These are phyloP conservation scores for Sporothrix brasiliensis DNA, from an alignment of 2,329 filamentous ascomycete genomes.

Conservation along the genomic window DNA sequence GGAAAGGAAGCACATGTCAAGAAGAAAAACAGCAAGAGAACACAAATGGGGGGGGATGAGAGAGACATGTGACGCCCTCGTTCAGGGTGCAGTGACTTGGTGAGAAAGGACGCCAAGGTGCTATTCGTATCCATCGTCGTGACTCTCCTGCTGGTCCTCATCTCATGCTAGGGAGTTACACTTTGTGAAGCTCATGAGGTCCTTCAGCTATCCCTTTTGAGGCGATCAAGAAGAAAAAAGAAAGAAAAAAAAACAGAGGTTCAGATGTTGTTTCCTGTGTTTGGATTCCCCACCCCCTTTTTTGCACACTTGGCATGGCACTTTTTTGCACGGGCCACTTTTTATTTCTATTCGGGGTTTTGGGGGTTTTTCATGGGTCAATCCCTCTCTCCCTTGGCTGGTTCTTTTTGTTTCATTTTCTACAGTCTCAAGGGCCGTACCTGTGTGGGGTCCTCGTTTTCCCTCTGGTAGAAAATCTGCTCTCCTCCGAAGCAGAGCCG, in stretches of 20 bases:
- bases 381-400: background rate
- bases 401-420: background rate
- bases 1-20: background rate
- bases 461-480: background rate
- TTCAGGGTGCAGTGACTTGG: too few relatives aligned
- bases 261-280: background rate
- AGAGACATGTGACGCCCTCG: background rate
- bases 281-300: background rate
- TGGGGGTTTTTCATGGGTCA: background rate
- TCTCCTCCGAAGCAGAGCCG: constrained; percentile 23
- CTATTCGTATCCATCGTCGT: background rate
- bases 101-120: too few relatives aligned
- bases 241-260: too few relatives aligned
- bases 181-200: too few relatives aligned
- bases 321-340: constrained; percentile 25
- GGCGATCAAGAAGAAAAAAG: too few relatives aligned
- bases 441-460: background rate
- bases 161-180: too few relatives aligned
- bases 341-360: constrained; percentile 20
- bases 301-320: constrained; percentile 1
- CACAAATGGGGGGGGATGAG: background rate
- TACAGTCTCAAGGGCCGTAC: background rate
- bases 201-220: too few relatives aligned
- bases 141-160: background rate
- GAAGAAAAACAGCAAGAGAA: background rate